Conservation (phyloP, 306 rosid species). For the Purshia tridentata region DNA sequence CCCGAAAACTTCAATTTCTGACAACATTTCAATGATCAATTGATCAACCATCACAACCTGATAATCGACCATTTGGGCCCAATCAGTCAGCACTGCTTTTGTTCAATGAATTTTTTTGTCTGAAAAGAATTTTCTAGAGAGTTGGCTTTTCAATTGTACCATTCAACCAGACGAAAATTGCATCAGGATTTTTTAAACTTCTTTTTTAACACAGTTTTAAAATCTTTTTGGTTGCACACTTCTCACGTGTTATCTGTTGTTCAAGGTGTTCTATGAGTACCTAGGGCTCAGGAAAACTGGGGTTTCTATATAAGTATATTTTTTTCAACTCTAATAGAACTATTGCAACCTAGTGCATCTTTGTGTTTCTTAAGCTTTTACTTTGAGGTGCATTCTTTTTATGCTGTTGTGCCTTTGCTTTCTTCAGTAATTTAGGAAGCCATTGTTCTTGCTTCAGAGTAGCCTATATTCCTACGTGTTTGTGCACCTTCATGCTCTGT, state of each 20-base stretch:
- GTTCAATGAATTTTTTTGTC: neutral
- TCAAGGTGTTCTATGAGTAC: neutral
- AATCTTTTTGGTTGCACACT: neutral
- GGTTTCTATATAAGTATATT: neutral
- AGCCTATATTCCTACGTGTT: neutral
- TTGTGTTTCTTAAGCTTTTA: neutral
- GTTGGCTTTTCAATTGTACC: neutral
- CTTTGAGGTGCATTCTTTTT: neutral
- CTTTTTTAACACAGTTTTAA: neutral
- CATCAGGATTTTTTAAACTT: neutral
- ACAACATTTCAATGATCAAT: neutral
- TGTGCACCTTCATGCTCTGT: neutral
- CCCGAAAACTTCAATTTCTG: neutral
- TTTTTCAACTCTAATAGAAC: neutral
- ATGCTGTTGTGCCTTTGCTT: neutral
- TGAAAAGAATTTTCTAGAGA: neutral
- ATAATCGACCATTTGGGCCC: neutral
- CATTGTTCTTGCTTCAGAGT: neutral
- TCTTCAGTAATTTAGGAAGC: neutral
- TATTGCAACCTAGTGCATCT: neutral
- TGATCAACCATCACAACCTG: neutral
- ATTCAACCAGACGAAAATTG: neutral
- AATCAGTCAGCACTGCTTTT: neutral
- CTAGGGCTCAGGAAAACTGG: neutral
- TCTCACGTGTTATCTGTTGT: neutral